A percentile compares a stretch with the other conserved stretches of the same genome.
Evolutionary conservation across 2,329 filamentous ascomycete genomes (phyloP).

Genomic region (Diaporthe longicolla): DNA sequence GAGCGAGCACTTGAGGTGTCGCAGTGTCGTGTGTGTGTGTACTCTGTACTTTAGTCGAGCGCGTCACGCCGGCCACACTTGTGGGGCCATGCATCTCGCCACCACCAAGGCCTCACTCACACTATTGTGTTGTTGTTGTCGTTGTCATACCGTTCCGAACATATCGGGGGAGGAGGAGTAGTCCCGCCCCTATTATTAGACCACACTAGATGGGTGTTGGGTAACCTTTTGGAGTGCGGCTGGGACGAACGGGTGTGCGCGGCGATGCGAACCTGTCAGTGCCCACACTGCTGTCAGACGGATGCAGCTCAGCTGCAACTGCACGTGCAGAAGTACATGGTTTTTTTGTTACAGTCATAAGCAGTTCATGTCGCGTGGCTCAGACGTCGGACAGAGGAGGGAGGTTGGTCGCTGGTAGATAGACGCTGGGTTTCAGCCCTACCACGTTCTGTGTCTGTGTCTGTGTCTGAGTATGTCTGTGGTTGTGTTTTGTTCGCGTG

Average conservation of each 20-base stretch:
- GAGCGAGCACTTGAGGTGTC: too few species aligned
- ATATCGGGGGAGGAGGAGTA: too few species aligned
- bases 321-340: neutral
- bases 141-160: too few species aligned
- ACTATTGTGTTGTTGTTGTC: too few species aligned
- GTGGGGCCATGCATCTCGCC: neutral
- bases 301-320: slow-evolving; percentile 19
- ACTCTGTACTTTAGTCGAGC: neutral
- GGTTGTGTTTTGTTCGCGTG: neutral
- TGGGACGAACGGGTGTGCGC: slow-evolving; percentile 12
- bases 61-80: slow-evolving; percentile 13
- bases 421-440: slow-evolving; percentile 18
- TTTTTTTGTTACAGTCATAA: too few species aligned
- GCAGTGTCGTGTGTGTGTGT: neutral
- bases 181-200: neutral
- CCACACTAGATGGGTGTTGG: neutral
- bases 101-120: neutral
- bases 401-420: neutral
- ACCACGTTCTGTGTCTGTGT: neutral
- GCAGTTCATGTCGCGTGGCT: neutral
- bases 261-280: slow-evolving; percentile 23
- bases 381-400: neutral
- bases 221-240: neutral
- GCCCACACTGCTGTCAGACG: neutral
- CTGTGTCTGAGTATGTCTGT: too few species aligned